Conservation (phyloP, 2,329 filamentous ascomycete species). For the Aspergillus arachidicola region DNA sequence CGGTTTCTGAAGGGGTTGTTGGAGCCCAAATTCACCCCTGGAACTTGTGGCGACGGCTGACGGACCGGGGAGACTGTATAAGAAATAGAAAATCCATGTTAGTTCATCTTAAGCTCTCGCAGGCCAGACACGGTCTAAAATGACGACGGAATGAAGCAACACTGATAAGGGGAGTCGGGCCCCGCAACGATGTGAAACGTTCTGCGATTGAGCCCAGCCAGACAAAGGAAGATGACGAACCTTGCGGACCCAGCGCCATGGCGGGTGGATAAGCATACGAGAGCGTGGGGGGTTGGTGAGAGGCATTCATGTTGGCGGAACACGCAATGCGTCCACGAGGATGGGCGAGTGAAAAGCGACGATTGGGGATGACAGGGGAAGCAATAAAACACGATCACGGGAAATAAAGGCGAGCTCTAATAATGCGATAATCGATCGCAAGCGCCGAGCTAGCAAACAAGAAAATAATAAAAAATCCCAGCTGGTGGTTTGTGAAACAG, state of each 20-base stretch:
- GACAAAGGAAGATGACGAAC: slow-evolving; percentile 31
- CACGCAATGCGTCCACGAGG: slow-evolving; percentile 24
- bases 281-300: slow-evolving; percentile 30
- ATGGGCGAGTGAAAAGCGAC: slow-evolving; percentile 9
- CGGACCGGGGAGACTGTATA: slow-evolving; percentile 28
- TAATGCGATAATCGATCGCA: slow-evolving; percentile 10
- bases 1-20: slow-evolving; percentile 56
- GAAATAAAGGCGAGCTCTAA: slow-evolving; percentile 14
- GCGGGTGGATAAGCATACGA: slow-evolving; percentile 34
- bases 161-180: slow-evolving; percentile 13
- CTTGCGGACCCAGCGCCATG: slow-evolving; percentile 35
- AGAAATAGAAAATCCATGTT: slow-evolving; percentile 3
- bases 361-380: slow-evolving; percentile 15
- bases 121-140: slow-evolving; percentile 14
- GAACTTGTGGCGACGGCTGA: slow-evolving; percentile 35
- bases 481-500: slow-evolving; percentile 23
- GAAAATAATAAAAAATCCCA: slow-evolving; percentile 1
- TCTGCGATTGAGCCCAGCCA: not conserved
- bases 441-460: slow-evolving; percentile 1
- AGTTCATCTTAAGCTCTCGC: not conserved
- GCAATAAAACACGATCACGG: slow-evolving; percentile 18
- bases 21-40: slow-evolving; percentile 41
- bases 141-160: slow-evolving; percentile 15
- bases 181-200: slow-evolving; percentile 16
- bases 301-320: slow-evolving; percentile 33